Base-by-base conservation (phyloP, 441 rosid genomes). In the Populus hybrid region DNA sequence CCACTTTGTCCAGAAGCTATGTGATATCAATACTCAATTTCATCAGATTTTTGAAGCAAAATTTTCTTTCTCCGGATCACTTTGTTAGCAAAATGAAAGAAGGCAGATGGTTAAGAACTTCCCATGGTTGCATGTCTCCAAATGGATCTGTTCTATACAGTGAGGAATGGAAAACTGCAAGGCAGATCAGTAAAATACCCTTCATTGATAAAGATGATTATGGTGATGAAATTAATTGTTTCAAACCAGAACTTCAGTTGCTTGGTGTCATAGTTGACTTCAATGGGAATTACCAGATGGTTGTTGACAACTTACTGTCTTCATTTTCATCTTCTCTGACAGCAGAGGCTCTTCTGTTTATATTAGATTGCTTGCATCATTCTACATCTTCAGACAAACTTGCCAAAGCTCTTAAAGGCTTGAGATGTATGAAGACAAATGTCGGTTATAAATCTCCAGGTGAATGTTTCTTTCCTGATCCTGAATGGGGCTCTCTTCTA, bases 191-290 rank as follows among this genome's bases (percentile, higher is more conserved):
- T 36, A 75, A 88, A 46, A 81, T 88, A 8, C 94, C 94, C 4
- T 88, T 89, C 78, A 71, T 93, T 14, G 91, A 88, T 71, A 69
- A 16, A 50, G 71, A 70, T 30, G 76, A 70, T 71, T 93, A 89
- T 53, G 91, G 92, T 65, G 80, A 81, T 59, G 82, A 80, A 53
- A 76, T 86, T 69, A 73, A 81, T 57, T 2, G 6, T 3, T 92
- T 81, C 81, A 81, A 80, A 76, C 50, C 16, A 30, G 94, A 93
- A 71, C 92, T 93, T 20, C 7, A 71, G 70, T 70, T 87, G 83
- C 93, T 93, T 7, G 96, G 96, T 1, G 91, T 91, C 46, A 64
- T 74, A 0, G 86, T 84, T 72, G 76, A 81, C 69, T 86, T 87
- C 77, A 30, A 32, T 11, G 14, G 21, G 5, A 85, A 66, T 72